Conservation (phyloP, 2,329 filamentous ascomycete species). For the Penicillium oxalicum region DNA sequence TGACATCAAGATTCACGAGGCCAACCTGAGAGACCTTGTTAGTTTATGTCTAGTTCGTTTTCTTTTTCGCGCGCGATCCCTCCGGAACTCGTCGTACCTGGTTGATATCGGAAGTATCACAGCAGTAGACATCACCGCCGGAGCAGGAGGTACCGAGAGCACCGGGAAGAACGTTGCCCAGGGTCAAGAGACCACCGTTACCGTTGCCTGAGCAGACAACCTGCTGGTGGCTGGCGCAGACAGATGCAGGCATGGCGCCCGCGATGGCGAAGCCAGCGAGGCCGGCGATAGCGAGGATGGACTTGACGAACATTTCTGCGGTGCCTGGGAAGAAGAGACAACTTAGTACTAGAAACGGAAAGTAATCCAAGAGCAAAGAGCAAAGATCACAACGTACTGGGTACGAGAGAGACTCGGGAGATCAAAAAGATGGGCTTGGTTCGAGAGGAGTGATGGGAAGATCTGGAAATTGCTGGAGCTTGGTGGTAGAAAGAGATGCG, state of each 20-base stretch:
- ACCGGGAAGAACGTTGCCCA: slow-evolving; percentile 7
- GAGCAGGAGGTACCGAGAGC: slow-evolving; percentile 3
- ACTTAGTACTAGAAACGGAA: too few species aligned
- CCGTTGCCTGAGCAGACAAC: slow-evolving; percentile 8
- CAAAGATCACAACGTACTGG: too few species aligned
- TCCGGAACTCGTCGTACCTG: neutral
- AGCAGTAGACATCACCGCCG: slow-evolving; percentile 9
- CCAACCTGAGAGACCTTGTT: neutral
- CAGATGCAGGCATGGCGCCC: neutral
- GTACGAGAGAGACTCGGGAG: too few species aligned
- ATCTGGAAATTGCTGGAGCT: too few species aligned
- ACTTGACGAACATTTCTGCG: slow-evolving; percentile 1
- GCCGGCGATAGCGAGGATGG: slow-evolving; percentile 1
- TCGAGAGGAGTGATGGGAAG: too few species aligned
- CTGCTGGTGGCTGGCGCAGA: slow-evolving; percentile 2
- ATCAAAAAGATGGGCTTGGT: too few species aligned
- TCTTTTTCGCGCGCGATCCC: too few species aligned
- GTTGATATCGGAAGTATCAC: neutral
- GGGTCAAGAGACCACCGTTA: slow-evolving; percentile 4
- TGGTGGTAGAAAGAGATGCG: too few species aligned
- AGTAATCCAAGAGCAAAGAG: too few species aligned
- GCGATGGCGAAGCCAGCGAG: slow-evolving; percentile 1
- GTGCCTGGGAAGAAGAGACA: neutral
- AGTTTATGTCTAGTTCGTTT: neutral
- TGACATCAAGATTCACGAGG: slow-evolving; percentile 8